phyloP scores from a whole-genome alignment of 2,329 filamentous ascomycete species.

The Geosmithia putterillii region DNA sequence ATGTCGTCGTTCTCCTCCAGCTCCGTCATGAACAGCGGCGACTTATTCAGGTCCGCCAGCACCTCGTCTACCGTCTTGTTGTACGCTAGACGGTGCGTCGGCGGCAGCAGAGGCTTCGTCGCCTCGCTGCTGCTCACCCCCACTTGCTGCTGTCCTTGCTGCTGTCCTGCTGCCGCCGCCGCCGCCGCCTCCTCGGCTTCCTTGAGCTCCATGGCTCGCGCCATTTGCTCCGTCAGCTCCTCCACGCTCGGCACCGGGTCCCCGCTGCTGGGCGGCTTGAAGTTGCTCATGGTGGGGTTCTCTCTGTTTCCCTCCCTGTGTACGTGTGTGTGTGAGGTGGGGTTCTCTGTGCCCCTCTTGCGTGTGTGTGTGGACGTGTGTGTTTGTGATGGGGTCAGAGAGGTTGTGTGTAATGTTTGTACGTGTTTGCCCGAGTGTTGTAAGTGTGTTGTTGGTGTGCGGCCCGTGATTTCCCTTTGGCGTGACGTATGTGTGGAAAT shows the following conservation, averaged over 20 bases:
- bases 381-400: too few relatives aligned
- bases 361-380: neutral
- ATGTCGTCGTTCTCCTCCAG: constrained; percentile 75
- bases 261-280: neutral
- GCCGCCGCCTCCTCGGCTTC: constrained; percentile 1
- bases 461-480: too few relatives aligned
- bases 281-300: neutral
- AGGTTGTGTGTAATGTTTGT: too few relatives aligned
- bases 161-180: neutral
- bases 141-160: constrained; percentile 2
- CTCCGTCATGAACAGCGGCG: constrained; percentile 91
- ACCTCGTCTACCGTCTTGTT: constrained; percentile 43
- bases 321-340: neutral
- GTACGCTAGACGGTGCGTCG: constrained; percentile 23
- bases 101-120: constrained; percentile 31
- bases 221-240: constrained; percentile 28
- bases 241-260: constrained; percentile 18
- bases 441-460: neutral
- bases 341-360: neutral
- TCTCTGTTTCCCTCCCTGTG: neutral
- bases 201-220: constrained; percentile 14
- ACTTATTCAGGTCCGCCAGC: constrained; percentile 43
- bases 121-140: constrained; percentile 4
- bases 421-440: neutral
- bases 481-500: neutral